phyloP scores from a whole-genome alignment of 345 rosid genomes.

The Melastoma malabathricum region DNA sequence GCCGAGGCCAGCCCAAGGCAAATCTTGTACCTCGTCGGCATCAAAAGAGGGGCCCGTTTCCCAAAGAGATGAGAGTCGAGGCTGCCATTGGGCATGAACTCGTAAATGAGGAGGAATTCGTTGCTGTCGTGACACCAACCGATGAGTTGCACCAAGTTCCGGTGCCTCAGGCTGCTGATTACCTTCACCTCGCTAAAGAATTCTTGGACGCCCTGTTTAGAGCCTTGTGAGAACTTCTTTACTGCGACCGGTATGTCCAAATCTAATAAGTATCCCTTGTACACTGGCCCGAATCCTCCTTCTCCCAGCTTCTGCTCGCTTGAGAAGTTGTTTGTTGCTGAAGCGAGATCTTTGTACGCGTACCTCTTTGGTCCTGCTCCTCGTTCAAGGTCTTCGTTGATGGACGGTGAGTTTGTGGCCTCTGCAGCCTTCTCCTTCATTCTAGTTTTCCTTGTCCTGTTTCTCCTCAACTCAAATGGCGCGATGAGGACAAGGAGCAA shows the following conservation, averaged over 20 bases:
- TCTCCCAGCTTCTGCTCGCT: conserved; percentile 35
- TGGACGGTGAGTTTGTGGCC: conserved; percentile 9
- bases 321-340: conserved; percentile 35
- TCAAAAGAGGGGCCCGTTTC: conserved; percentile 15
- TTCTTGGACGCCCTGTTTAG: conserved; percentile 44
- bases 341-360: conserved; percentile 25
- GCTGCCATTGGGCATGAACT: conserved; percentile 64
- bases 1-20: conserved; percentile 38
- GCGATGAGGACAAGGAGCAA: no score
- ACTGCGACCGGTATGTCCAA: conserved; percentile 26
- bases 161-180: conserved; percentile 45
- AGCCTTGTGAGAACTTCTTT: conserved; percentile 27
- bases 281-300: conserved; percentile 52
- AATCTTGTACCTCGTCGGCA: conserved; percentile 31
- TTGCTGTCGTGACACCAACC: conserved; percentile 59
- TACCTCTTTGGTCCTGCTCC: conserved; percentile 42
- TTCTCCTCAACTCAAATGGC: not conserved
- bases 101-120: conserved; percentile 49
- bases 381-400: conserved; percentile 34
- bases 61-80: conserved; percentile 45
- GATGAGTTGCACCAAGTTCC: conserved; percentile 48
- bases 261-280: conserved; percentile 27
- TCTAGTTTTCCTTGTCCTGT: conserved; percentile 7
- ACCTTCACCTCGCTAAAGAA: conserved; percentile 35
- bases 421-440: conserved; percentile 7